phyloP scores from a whole-genome alignment of 2,329 filamentous ascomycete species.

The Sporothrix brunneoviolacea region DNA sequence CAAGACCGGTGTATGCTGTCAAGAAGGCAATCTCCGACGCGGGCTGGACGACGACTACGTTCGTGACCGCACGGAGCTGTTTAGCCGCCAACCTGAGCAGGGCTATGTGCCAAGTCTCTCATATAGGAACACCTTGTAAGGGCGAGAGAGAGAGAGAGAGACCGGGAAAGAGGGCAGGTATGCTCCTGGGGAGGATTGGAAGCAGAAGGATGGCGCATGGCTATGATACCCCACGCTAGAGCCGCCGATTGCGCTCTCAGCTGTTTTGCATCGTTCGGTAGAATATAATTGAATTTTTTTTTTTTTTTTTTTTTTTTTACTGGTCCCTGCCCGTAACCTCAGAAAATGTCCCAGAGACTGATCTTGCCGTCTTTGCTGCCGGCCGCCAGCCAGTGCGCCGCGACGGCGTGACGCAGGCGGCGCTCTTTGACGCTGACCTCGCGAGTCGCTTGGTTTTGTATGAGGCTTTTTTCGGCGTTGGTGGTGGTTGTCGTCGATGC shows the following conservation, averaged over 20 bases:
- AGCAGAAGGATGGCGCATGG: neutral
- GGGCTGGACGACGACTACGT: too few relatives aligned
- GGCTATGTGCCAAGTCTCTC: too few relatives aligned
- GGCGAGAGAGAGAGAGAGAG: too few relatives aligned
- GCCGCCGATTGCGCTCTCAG: neutral
- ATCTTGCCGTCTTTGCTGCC: slow-evolving; percentile 94
- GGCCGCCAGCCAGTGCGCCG: slow-evolving; percentile 80
- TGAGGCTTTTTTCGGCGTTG: slow-evolving; percentile 6
- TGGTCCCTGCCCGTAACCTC: neutral
- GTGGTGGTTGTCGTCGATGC: slow-evolving; percentile 5
- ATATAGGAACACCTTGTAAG: too few relatives aligned
- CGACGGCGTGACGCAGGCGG: slow-evolving; percentile 56
- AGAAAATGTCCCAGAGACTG: slow-evolving; percentile 93
- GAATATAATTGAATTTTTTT: neutral
- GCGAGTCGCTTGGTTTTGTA: slow-evolving; percentile 10
- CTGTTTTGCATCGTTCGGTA: neutral
- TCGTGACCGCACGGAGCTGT: too few relatives aligned
- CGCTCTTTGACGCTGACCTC: slow-evolving; percentile 53
- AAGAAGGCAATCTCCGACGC: too few relatives aligned
- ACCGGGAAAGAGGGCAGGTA: too few relatives aligned
- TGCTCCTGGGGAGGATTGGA: too few relatives aligned
- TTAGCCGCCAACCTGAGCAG: too few relatives aligned
- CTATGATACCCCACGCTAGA: slow-evolving; percentile 7
- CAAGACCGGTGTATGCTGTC: too few relatives aligned
- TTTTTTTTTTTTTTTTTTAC: neutral